Conservation (phyloP, 495 filamentous ascomycete species). For the Chaetomium fimeti region DNA sequence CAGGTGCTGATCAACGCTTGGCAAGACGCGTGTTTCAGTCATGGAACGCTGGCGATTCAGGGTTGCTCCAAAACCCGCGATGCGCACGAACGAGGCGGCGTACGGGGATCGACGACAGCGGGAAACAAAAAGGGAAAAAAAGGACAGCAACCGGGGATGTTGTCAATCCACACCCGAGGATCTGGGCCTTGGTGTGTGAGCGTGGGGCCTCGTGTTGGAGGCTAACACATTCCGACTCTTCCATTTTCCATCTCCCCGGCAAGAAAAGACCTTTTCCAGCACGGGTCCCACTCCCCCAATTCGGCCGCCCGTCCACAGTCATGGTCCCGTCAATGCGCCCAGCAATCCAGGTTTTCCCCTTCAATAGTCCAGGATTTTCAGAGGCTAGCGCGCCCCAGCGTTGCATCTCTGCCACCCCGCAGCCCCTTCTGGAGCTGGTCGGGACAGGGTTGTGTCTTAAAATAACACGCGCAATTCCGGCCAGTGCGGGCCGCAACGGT, state of each 20-base stretch:
- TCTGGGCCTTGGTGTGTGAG: neutral
- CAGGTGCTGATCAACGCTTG: slow-evolving; percentile 11
- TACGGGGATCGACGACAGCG: neutral
- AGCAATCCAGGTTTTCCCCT: slow-evolving; percentile 23
- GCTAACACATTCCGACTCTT: slow-evolving; percentile 13
- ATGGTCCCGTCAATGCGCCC: slow-evolving; percentile 18
- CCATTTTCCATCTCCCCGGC: slow-evolving; percentile 14
- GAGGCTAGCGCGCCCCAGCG: slow-evolving; percentile 19
- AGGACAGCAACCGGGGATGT: neutral
- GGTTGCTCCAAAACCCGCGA: neutral
- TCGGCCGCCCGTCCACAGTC: slow-evolving; percentile 3
- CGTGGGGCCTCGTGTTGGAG: neutral
- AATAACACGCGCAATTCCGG: slow-evolving; percentile 19
- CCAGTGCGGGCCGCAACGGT: slow-evolving; percentile 14
- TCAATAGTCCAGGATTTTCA: slow-evolving; percentile 26
- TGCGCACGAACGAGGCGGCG: neutral
- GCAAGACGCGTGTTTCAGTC: neutral
- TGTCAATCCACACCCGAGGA: neutral
- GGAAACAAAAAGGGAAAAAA: neutral
- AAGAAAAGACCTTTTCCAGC: slow-evolving; percentile 10
- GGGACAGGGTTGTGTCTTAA: slow-evolving; percentile 15
- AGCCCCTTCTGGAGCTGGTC: slow-evolving; percentile 6
- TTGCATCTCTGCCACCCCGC: slow-evolving; percentile 22
- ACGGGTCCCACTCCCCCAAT: slow-evolving; percentile 13
- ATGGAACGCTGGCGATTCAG: neutral